A percentile compares a stretch with the other conserved stretches of the same genome.
These are phyloP conservation scores for Pestalotiopsis sp. DNA, from an alignment of 2,329 filamentous ascomycete genomes.

Conservation along the genomic window DNA sequence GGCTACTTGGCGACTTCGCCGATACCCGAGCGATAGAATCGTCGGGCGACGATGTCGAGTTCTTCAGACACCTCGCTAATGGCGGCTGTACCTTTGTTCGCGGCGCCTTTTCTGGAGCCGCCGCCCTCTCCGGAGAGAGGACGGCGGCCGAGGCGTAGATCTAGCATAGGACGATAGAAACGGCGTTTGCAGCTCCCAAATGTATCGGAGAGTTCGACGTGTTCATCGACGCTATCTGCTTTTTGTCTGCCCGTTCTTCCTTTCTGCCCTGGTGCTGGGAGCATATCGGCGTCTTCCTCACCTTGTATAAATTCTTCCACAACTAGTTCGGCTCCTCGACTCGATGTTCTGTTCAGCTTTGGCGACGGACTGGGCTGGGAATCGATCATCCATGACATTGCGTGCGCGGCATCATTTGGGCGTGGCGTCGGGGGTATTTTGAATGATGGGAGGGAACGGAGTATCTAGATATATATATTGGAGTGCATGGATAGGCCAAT, in stretches of 20 bases:
- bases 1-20: constrained; percentile 70
- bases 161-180: constrained; percentile 34
- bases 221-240: constrained; percentile 21
- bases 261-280: background rate
- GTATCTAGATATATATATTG: constrained; percentile 5
- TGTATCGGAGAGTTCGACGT: constrained; percentile 27
- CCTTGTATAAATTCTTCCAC: constrained; percentile 3
- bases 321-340: constrained; percentile 3
- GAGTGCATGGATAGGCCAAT: constrained; percentile 13
- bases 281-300: background rate
- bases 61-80: constrained; percentile 17
- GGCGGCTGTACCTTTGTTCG: constrained; percentile 15
- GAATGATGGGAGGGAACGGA: background rate
- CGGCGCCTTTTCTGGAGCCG: constrained; percentile 18
- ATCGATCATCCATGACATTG: constrained; percentile 1
- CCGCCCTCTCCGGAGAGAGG: constrained; percentile 19
- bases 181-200: constrained; percentile 32
- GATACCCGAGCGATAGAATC: constrained; percentile 55
- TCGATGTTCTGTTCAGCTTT: constrained; percentile 10
- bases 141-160: constrained; percentile 22
- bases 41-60: constrained; percentile 30
- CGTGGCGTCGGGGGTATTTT: constrained; percentile 6
- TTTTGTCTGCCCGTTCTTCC: constrained; percentile 20
- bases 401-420: background rate
- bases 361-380: constrained; percentile 2